These are phyloP conservation scores for Candida verbasci DNA, from an alignment of 805 yeast species.

Conservation along the genomic window DNA sequence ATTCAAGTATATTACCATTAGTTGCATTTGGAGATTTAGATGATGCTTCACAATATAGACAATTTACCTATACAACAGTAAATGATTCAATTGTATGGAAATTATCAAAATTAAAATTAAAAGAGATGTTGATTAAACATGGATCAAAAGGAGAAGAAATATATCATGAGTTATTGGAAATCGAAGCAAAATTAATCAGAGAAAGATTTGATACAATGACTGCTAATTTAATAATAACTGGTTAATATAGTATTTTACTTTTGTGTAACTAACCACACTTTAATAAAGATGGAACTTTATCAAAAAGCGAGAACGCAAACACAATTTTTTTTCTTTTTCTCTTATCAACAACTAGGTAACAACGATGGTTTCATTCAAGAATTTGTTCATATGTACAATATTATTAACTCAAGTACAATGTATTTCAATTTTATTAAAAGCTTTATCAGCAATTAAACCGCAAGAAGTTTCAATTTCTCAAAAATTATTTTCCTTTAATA, in stretches of 20 bases:
- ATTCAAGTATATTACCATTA: slow-evolving; percentile 56
- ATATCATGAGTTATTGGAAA: slow-evolving; percentile 59
- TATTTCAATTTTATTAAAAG: slow-evolving; percentile 4
- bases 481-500: slow-evolving; percentile 1
- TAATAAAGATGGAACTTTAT: not conserved
- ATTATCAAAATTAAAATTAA: slow-evolving; percentile 44
- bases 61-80: slow-evolving; percentile 51
- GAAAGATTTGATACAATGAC: slow-evolving; percentile 73
- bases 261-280: not conserved
- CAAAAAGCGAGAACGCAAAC: not conserved
- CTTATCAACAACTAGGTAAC: not conserved
- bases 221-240: slow-evolving; percentile 68
- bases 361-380: slow-evolving; percentile 19
- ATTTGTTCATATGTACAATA: slow-evolving; percentile 10
- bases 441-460: slow-evolving; percentile 1
- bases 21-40: slow-evolving; percentile 65
- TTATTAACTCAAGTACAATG: slow-evolving; percentile 4
- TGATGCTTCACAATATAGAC: slow-evolving; percentile 34
- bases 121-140: slow-evolving; percentile 35
- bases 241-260: slow-evolving; percentile 19
- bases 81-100: slow-evolving; percentile 68
- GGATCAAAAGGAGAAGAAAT: slow-evolving; percentile 43
- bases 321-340: not conserved
- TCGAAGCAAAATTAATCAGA: slow-evolving; percentile 59
- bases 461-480: slow-evolving; percentile 1